phyloP scores from a whole-genome alignment of 179 eudicot genomes.

The Carnegiea gigantea region DNA sequence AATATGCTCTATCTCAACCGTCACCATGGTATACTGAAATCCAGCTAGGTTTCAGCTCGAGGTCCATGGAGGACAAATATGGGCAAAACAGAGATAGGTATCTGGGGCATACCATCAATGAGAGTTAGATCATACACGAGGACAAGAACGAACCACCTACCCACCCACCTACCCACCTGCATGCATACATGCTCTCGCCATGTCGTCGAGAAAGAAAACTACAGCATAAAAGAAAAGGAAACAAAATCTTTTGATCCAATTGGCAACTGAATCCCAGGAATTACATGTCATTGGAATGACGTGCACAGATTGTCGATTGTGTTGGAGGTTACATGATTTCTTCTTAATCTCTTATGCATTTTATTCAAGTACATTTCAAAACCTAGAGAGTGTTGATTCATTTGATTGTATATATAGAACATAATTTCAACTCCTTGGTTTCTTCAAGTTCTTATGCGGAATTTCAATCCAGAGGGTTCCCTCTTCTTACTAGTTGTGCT shows the following conservation, averaged over 20 bases:
- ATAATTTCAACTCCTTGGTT: background rate
- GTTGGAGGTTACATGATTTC: background rate
- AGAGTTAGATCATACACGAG: no score
- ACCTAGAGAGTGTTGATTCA: background rate
- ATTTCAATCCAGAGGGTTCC: background rate
- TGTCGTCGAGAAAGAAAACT: no score
- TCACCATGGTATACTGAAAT: no score
- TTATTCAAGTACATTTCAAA: background rate
- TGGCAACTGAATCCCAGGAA: background rate
- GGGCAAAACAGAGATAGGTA: no score
- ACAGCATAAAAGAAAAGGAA: no score
- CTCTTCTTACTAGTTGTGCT: background rate
- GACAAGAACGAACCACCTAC: no score
- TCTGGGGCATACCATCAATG: no score
- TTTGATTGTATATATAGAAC: background rate
- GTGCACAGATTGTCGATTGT: constrained; percentile 2
- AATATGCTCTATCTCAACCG: no score
- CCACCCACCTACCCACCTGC: no score
- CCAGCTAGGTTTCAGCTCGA: no score
- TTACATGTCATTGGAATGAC: background rate
- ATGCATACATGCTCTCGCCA: no score
- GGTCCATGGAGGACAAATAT: no score
- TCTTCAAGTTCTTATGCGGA: background rate
- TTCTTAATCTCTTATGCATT: background rate
- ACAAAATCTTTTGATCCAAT: background rate